A percentile compares a stretch with the other conserved stretches of the same genome.
Evolutionary conservation across 139 green algal species (phyloP).

Genomic region (Micractinium sp.): DNA sequence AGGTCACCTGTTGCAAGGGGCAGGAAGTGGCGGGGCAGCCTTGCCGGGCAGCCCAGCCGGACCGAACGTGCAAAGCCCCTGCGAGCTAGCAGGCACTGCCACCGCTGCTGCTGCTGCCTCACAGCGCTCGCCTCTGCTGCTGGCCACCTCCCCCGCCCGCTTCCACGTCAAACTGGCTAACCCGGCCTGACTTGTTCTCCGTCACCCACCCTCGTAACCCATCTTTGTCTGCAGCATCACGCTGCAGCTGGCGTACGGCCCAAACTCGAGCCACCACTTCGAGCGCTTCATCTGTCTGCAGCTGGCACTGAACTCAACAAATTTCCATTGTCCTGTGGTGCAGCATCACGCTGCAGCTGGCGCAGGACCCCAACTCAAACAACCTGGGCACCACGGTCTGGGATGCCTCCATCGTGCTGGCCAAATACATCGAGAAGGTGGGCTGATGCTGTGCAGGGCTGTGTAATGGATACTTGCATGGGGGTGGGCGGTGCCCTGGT

Average conservation of each 20-base stretch:
- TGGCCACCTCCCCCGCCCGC: background rate
- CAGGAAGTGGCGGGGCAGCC: no score
- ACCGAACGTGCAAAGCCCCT: background rate
- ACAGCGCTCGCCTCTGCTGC: background rate
- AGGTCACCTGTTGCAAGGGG: background rate
- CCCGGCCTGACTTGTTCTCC: no score
- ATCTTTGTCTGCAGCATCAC: constrained; percentile 40
- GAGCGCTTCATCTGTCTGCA: no score
- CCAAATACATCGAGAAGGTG: constrained; percentile 92
- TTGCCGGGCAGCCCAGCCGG: no score
- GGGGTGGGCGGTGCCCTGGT: no score
- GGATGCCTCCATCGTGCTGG: constrained; percentile 90
- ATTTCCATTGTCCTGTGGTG: background rate
- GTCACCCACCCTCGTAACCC: no score
- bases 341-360: constrained; percentile 65
- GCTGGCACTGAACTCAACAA: no score
- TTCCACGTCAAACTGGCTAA: no score
- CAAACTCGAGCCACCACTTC: no score
- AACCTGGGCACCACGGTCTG: constrained; percentile 93
- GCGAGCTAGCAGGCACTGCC: background rate
- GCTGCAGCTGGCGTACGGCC: constrained; percentile 63
- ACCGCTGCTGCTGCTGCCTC: background rate
- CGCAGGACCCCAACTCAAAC: constrained; percentile 80
- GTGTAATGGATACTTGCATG: background rate
- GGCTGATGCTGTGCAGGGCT: background rate